phyloP scores from a whole-genome alignment of 106 monocot genomes.

The Vanilla planifolia region DNA sequence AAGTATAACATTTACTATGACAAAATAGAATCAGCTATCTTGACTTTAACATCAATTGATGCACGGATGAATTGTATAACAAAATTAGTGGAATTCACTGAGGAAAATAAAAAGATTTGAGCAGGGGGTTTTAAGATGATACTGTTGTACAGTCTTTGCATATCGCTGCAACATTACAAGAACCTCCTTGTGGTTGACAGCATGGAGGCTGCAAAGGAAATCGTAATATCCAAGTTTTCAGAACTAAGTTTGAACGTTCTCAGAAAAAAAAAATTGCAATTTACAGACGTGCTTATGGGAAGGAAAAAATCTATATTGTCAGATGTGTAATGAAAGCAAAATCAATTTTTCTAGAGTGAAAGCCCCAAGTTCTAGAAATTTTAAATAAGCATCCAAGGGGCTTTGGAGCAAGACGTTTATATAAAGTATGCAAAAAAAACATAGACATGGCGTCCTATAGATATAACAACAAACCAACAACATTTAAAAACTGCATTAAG shows the following conservation, averaged over 20 bases:
- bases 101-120: not conserved
- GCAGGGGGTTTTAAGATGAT: slow-evolving; percentile 5
- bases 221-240: not conserved
- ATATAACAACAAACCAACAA: too few relatives aligned
- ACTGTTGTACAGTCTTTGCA: slow-evolving; percentile 98
- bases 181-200: slow-evolving; percentile 47
- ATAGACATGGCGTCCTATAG: too few relatives aligned
- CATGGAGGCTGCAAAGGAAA: slow-evolving; percentile 70
- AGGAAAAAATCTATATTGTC: not conserved
- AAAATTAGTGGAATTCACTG: not conserved
- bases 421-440: too few relatives aligned
- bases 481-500: too few relatives aligned
- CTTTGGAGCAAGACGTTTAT: too few relatives aligned
- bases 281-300: not conserved
- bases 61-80: not conserved
- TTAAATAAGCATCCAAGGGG: too few relatives aligned
- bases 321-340: too few relatives aligned
- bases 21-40: not conserved
- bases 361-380: too few relatives aligned
- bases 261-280: slow-evolving; percentile 1
- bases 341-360: too few relatives aligned
- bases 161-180: slow-evolving; percentile 35
- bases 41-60: not conserved
- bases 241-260: not conserved
- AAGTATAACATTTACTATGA: not conserved